Evolutionary conservation across 2,329 filamentous ascomycete species (phyloP), one percentile per base, ranked within the genome.

Genomic region (Curvularia sp.): DNA sequence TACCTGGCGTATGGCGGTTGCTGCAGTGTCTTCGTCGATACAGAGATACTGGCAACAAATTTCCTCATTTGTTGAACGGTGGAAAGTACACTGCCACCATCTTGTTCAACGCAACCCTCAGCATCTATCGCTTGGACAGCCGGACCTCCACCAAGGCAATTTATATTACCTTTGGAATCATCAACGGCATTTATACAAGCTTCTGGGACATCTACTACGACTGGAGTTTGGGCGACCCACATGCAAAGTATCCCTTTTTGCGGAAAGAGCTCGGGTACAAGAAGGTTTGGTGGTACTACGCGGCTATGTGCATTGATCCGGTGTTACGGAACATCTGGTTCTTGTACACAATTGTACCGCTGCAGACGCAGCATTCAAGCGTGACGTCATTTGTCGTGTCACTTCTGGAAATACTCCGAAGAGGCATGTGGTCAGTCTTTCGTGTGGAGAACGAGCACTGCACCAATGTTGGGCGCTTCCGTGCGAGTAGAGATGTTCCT

Each of bases 361-460:
- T 89, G 61, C 84, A 96, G 69, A 78, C 89, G 0, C 93, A 97
- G 70, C 93, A 98, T 75, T 94, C 90, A 1, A 90, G 91, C 3
- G 75, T 93, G 1, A 85, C 93, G 5, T 93, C 91, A 1, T 98
- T 98, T 77, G 66, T 90, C 28, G 86, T 97, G 15, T 84, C 86
- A 1, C 80, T 97, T 3, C 86, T 89, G 8, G 95, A 99, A 75
- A 87, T 96, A 21, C 83, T 86, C n/a, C 87, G 95, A 30, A 83
- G 95, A 73, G 93, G 92, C 60, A 87, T 97, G 73, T 99, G 95
- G 95, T 89, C 90, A 0, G 82, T 98, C 3, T 90, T 99, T 75
- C 91, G 95, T 39, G 93, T 99, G 25, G 95, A 99, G 77, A 99
- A 99, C 76, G 95, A 99, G 71, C 95, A 99, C 78, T 97, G 93